A percentile compares a stretch with the other conserved stretches of the same genome.
phyloP scores from a whole-genome alignment of 2,329 filamentous ascomycete genomes.

The Botrytis byssoidea region DNA sequence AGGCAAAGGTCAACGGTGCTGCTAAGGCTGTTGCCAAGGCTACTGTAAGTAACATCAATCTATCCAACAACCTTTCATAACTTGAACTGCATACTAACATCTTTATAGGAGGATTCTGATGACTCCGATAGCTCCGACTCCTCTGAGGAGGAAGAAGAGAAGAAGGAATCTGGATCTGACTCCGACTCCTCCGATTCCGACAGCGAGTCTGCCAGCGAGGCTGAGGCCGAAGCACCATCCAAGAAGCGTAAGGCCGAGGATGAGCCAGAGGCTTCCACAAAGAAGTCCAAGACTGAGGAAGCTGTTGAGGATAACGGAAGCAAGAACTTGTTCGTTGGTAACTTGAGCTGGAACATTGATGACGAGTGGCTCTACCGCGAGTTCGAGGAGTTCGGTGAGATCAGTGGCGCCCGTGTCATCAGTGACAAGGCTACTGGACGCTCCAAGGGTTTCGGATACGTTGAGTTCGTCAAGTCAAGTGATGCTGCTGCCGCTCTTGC shows the following conservation, averaged over 20 bases:
- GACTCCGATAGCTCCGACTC: constrained; percentile 24
- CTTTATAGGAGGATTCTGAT: background rate
- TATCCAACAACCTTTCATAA: background rate
- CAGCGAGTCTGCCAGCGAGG: constrained; percentile 25
- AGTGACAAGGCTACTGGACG: constrained; percentile 65
- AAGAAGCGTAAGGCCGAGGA: constrained; percentile 62
- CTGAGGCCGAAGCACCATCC: constrained; percentile 42
- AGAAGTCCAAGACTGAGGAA: constrained; percentile 53
- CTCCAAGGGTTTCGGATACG: constrained; percentile 73
- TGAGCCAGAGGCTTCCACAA: constrained; percentile 44
- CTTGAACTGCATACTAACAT: background rate
- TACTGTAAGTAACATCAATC: constrained; percentile 33
- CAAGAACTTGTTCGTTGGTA: constrained; percentile 69
- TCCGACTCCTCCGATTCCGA: constrained; percentile 30
- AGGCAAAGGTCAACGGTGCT: constrained; percentile 35
- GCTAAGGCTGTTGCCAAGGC: constrained; percentile 36
- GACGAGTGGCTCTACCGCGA: constrained; percentile 69
- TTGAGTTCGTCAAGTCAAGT: constrained; percentile 62
- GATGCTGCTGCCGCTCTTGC: constrained; percentile 63
- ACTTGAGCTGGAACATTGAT: constrained; percentile 73
- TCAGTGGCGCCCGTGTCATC: constrained; percentile 63
- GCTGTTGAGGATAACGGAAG: constrained; percentile 43
- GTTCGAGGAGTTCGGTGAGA: constrained; percentile 67
- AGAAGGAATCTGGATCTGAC: constrained; percentile 26
- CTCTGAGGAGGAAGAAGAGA: constrained; percentile 26